Conservation (phyloP, 768 basidiomycete species). For the Cyclocybe aegerita region DNA sequence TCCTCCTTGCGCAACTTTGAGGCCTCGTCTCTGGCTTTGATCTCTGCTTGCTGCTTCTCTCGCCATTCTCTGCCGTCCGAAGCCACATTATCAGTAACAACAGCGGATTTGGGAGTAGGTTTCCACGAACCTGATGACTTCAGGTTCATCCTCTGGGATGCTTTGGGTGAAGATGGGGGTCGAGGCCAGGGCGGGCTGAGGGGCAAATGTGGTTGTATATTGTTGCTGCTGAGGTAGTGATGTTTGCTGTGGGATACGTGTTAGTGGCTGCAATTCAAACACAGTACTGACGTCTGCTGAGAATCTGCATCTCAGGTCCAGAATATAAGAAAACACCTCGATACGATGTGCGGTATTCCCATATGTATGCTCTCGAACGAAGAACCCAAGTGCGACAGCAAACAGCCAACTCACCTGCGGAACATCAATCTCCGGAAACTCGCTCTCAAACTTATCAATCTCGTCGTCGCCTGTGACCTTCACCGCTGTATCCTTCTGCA, state of each 20-base stretch:
- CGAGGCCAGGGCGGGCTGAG: slow-evolving; percentile 66
- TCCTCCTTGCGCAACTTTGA: slow-evolving; percentile 78
- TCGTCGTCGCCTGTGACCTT: slow-evolving; percentile 86
- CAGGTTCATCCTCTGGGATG: slow-evolving; percentile 77
- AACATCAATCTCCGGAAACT: slow-evolving; percentile 80
- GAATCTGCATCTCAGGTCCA: background rate
- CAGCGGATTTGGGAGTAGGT: background rate
- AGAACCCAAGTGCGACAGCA: background rate
- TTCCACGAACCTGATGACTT: slow-evolving; percentile 77
- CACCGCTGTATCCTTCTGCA: slow-evolving; percentile 47
- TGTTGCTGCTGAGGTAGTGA: slow-evolving; percentile 34
- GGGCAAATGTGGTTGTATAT: slow-evolving; percentile 65
- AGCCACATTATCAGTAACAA: background rate
- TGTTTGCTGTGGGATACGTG: slow-evolving; percentile 26
- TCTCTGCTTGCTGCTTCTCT: slow-evolving; percentile 81
- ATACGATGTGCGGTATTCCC: background rate
- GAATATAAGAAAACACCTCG: background rate
- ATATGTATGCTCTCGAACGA: background rate
- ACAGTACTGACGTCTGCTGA: background rate
- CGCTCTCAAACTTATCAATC: slow-evolving; percentile 80
- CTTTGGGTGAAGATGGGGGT: slow-evolving; percentile 74
- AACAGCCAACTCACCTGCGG: slow-evolving; percentile 28
- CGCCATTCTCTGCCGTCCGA: slow-evolving; percentile 71
- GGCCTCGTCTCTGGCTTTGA: slow-evolving; percentile 78
- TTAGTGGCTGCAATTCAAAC: background rate